Conservation (phyloP, 345 rosid genomes). For the Carallia pectinifolia region DNA sequence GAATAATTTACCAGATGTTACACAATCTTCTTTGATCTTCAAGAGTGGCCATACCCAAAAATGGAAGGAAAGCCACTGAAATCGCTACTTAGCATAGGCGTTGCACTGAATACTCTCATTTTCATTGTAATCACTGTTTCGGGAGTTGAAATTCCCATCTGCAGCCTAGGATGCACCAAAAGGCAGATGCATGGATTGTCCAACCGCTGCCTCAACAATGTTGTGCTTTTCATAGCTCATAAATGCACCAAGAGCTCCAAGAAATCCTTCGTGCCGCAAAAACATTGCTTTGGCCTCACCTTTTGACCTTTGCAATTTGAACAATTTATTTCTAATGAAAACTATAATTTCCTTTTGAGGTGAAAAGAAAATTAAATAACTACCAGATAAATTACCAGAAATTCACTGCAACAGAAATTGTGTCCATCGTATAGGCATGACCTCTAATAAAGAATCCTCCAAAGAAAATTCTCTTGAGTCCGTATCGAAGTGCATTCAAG, state of each 20-base stretch:
- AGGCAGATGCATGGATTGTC: slow-evolving; percentile 16
- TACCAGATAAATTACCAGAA: slow-evolving; percentile 49
- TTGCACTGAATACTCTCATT: slow-evolving; percentile 36
- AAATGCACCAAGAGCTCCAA: slow-evolving; percentile 84
- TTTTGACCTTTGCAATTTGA: slow-evolving; percentile 55
- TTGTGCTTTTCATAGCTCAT: slow-evolving; percentile 45
- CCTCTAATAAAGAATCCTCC: slow-evolving; percentile 81
- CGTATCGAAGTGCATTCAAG: slow-evolving; percentile 82
- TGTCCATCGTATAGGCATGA: slow-evolving; percentile 76
- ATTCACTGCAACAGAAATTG: slow-evolving; percentile 70
- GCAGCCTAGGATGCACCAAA: slow-evolving; percentile 16
- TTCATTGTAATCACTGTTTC: slow-evolving; percentile 24
- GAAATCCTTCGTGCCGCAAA: slow-evolving; percentile 80
- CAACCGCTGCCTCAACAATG: slow-evolving; percentile 16
- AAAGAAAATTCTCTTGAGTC: slow-evolving; percentile 72
- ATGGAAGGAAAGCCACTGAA: slow-evolving; percentile 2
- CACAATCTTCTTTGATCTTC: background rate
- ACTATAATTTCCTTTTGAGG: too few species aligned
- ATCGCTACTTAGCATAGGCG: slow-evolving; percentile 21
- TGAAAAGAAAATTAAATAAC: background rate
- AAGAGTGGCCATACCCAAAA: background rate
- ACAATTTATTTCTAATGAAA: background rate
- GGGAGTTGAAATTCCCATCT: slow-evolving; percentile 23
- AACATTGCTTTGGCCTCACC: slow-evolving; percentile 92
- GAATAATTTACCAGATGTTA: slow-evolving; percentile 17